A percentile compares a stretch with the other conserved stretches of the same genome.
These are phyloP conservation scores for Lodderomyces metapsilosis DNA, from an alignment of 1,139 yeast species.

Conservation along the genomic window DNA sequence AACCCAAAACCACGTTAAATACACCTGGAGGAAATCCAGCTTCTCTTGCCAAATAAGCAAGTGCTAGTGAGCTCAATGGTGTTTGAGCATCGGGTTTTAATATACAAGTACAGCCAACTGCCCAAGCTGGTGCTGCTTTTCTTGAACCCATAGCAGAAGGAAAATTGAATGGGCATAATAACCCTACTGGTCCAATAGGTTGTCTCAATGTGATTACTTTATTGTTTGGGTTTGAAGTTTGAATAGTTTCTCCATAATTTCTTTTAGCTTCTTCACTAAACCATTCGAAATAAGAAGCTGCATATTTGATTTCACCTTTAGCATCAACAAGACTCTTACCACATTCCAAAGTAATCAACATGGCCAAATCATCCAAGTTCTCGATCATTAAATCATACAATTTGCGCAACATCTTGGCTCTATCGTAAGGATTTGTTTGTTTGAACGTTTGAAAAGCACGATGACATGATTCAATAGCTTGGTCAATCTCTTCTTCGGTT, in stretches of 20 bases:
- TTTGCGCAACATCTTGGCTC: slow-evolving; percentile 64
- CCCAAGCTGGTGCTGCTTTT: slow-evolving; percentile 48
- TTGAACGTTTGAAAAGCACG: slow-evolving; percentile 59
- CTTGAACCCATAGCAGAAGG: slow-evolving; percentile 51
- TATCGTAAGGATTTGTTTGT: slow-evolving; percentile 60
- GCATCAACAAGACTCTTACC: slow-evolving; percentile 44
- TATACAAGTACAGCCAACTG: slow-evolving; percentile 49
- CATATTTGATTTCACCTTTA: slow-evolving; percentile 41
- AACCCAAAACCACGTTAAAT: slow-evolving; percentile 39
- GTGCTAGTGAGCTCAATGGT: slow-evolving; percentile 44
- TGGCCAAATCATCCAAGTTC: slow-evolving; percentile 43
- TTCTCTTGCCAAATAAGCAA: slow-evolving; percentile 42
- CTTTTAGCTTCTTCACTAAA: slow-evolving; percentile 45
- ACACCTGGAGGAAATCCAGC: slow-evolving; percentile 48
- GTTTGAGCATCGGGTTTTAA: slow-evolving; percentile 49
- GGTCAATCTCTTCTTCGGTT: slow-evolving; percentile 52
- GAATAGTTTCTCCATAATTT: slow-evolving; percentile 41
- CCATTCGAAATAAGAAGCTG: slow-evolving; percentile 48
- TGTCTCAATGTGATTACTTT: slow-evolving; percentile 42
- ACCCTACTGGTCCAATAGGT: slow-evolving; percentile 50
- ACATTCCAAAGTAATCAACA: slow-evolving; percentile 43
- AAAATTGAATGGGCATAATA: slow-evolving; percentile 49
- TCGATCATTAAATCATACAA: slow-evolving; percentile 46
- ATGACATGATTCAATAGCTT: slow-evolving; percentile 61
- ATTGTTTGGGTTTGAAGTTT: slow-evolving; percentile 38